phyloP scores from a whole-genome alignment of 2,329 filamentous ascomycete species.

The Alternaria alternata region DNA sequence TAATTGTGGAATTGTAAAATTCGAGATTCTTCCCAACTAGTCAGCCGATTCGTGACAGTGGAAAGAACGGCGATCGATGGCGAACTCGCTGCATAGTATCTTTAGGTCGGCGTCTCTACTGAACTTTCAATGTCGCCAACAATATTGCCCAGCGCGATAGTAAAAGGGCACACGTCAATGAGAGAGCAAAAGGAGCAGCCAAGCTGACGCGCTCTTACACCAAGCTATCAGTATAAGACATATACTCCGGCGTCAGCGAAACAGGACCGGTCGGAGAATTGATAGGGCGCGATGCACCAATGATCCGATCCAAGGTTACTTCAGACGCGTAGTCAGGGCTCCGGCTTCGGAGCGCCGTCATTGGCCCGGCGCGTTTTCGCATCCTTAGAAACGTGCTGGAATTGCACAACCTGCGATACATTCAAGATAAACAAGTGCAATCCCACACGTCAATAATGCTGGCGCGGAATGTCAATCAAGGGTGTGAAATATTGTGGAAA shows the following conservation, averaged over 20 bases:
- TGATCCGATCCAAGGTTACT: slow-evolving; percentile 26
- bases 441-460: slow-evolving; percentile 19
- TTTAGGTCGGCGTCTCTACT: not conserved
- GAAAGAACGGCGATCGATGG: not conserved
- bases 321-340: slow-evolving; percentile 35
- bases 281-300: slow-evolving; percentile 28
- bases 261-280: slow-evolving; percentile 13
- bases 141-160: slow-evolving; percentile 15
- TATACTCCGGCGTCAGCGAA: not conserved
- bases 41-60: not conserved
- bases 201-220: slow-evolving; percentile 5
- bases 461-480: slow-evolving; percentile 4
- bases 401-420: slow-evolving; percentile 25
- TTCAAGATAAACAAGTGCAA: slow-evolving; percentile 32
- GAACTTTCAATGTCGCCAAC: not conserved
- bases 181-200: slow-evolving; percentile 9
- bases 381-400: slow-evolving; percentile 24
- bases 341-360: slow-evolving; percentile 38
- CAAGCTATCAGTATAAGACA: slow-evolving; percentile 7
- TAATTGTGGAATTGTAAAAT: not conserved
- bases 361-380: slow-evolving; percentile 28
- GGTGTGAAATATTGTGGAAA: slow-evolving; percentile 12
- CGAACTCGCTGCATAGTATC: not conserved
- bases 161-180: slow-evolving; percentile 5
- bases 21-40: not conserved